Evolutionary conservation across 2,329 filamentous ascomycete species (phyloP).

Genomic region (Xylariaceae sp.): DNA sequence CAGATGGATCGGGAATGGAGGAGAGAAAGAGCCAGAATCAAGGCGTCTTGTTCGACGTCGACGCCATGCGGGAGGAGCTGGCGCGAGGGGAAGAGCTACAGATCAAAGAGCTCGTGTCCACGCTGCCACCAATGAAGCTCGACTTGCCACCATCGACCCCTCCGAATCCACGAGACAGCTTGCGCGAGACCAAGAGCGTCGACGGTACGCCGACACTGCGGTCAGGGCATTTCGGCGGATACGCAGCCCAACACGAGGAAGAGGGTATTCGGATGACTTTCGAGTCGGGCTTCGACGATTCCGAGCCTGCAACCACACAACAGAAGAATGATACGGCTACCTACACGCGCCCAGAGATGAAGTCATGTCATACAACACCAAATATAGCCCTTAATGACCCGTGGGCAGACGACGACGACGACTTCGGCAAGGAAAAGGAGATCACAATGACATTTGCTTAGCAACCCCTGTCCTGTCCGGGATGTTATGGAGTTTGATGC

Average conservation of each 20-base stretch:
- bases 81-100: conserved; percentile 58
- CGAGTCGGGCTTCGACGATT: conserved; percentile 54
- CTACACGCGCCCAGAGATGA: conserved; percentile 37
- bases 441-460: conserved; percentile 78
- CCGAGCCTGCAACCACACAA: conserved; percentile 27
- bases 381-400: conserved; percentile 52
- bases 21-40: conserved; percentile 48
- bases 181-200: conserved; percentile 45
- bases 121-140: conserved; percentile 84
- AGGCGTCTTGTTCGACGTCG: conserved; percentile 85
- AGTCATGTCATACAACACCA: conserved; percentile 45
- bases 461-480: neutral
- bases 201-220: conserved; percentile 33
- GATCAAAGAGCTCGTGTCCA: conserved; percentile 79
- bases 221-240: conserved; percentile 14
- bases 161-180: conserved; percentile 29
- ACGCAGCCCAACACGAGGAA: conserved; percentile 29
- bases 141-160: conserved; percentile 42
- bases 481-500: neutral
- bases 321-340: conserved; percentile 28
- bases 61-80: conserved; percentile 84
- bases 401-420: conserved; percentile 64
- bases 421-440: conserved; percentile 68
- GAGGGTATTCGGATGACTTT: conserved; percentile 66
- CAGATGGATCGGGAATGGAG: conserved; percentile 30